phyloP scores from a whole-genome alignment of 75 land plant genomes.

The Pinus tabuliformis region DNA sequence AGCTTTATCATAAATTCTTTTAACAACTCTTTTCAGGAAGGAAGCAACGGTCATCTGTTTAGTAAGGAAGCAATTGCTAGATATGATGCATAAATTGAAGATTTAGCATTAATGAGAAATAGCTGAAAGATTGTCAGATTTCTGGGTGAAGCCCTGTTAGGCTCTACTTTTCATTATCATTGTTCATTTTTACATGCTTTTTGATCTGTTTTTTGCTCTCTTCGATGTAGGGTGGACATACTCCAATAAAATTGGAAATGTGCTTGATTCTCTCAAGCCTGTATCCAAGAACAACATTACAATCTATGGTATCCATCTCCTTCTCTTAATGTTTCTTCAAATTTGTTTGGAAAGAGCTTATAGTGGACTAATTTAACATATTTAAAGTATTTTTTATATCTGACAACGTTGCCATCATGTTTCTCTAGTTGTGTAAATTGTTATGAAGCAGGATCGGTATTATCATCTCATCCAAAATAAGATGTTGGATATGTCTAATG shows the following conservation, averaged over 20 bases:
- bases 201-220: neutral
- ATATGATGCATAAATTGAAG: too few relatives aligned
- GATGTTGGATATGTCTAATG: neutral
- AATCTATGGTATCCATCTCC: conserved; percentile 50
- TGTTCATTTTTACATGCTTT: conserved; percentile 3
- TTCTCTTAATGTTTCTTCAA: neutral
- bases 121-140: too few relatives aligned
- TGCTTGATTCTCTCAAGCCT: conserved; percentile 53
- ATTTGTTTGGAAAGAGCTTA: neutral
- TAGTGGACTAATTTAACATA: neutral
- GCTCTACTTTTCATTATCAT: too few relatives aligned
- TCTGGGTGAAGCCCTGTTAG: too few relatives aligned
- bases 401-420: neutral
- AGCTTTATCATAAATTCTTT: too few relatives aligned
- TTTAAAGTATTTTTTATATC: neutral
- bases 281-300: conserved; percentile 41
- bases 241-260: conserved; percentile 54
- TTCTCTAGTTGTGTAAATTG: neutral
- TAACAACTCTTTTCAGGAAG: too few relatives aligned
- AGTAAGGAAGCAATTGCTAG: too few relatives aligned
- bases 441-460: neutral
- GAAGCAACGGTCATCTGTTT: too few relatives aligned
- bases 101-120: too few relatives aligned
- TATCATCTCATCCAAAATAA: neutral
- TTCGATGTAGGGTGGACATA: conserved; percentile 63